phyloP scores from a whole-genome alignment of 2,329 filamentous ascomycete genomes.

The Colletotrichum lentis region DNA sequence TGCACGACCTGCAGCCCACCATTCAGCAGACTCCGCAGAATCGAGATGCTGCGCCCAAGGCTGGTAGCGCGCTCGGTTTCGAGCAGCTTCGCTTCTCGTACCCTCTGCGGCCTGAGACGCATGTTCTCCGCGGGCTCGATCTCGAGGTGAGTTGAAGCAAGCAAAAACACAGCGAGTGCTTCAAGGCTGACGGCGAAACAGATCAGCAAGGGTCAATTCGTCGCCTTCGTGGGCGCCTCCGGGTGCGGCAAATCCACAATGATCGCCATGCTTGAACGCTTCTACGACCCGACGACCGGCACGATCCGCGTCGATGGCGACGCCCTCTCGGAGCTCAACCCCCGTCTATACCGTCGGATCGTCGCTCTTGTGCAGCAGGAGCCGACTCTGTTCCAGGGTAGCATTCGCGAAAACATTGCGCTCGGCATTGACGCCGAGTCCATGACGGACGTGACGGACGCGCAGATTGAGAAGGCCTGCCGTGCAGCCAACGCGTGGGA shows the following conservation, averaged over 20 bases:
- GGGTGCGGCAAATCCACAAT: constrained; percentile 70
- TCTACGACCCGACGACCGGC: constrained; percentile 56
- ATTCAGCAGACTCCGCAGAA: constrained; percentile 55
- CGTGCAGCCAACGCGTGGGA: constrained; percentile 59
- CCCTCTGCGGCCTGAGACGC: constrained; percentile 55
- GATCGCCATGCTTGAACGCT: constrained; percentile 60
- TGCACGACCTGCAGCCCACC: constrained; percentile 52
- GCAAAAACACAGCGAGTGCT: background rate
- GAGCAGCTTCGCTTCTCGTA: constrained; percentile 70
- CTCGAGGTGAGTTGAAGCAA: constrained; percentile 44
- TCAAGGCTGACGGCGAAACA: constrained; percentile 34
- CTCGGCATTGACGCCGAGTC: constrained; percentile 45
- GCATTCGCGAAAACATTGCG: constrained; percentile 57
- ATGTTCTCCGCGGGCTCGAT: constrained; percentile 54
- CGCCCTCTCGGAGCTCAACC: constrained; percentile 52
- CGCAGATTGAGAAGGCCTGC: constrained; percentile 54
- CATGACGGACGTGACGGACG: constrained; percentile 42
- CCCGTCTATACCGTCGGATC: constrained; percentile 60
- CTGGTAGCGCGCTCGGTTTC: constrained; percentile 55
- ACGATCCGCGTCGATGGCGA: constrained; percentile 56
- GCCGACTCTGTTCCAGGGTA: constrained; percentile 59
- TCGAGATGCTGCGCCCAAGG: constrained; percentile 47
- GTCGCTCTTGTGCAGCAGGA: constrained; percentile 68
- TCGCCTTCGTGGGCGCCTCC: constrained; percentile 63
- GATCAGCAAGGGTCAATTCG: constrained; percentile 58